phyloP scores from a whole-genome alignment of 164 flowering plant species.

The Stephania japonica region DNA sequence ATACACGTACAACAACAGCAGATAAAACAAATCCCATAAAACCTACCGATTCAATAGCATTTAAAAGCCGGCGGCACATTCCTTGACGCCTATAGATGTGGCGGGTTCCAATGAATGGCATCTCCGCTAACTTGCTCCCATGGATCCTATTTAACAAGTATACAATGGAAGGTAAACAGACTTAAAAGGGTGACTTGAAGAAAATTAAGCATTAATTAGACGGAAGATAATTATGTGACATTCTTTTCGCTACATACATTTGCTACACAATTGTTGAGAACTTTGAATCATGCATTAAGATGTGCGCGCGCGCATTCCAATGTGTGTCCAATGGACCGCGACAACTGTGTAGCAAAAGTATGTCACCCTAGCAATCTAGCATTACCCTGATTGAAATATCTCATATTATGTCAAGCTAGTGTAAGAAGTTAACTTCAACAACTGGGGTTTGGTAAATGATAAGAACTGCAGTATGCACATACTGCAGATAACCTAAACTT shows the following conservation, averaged over 20 bases:
- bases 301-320: not conserved
- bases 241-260: too few species aligned
- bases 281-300: not conserved
- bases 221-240: too few species aligned
- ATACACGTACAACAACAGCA: not conserved
- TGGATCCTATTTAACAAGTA: constrained; percentile 54
- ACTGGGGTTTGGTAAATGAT: too few species aligned
- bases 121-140: constrained; percentile 87
- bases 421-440: too few species aligned
- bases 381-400: too few species aligned
- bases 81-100: constrained; percentile 94
- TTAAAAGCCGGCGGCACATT: constrained; percentile 87
- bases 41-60: constrained; percentile 71
- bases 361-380: too few species aligned
- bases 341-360: too few species aligned
- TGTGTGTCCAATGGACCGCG: too few species aligned
- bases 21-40: not conserved
- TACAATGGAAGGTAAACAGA: not conserved
- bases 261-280: too few species aligned
- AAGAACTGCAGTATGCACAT: not conserved
- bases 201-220: not conserved
- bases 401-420: too few species aligned
- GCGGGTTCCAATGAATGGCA: constrained; percentile 98
- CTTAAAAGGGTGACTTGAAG: not conserved
- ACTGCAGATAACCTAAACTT: not conserved